Conservation (phyloP, 306 rosid genomes). For the Malus asiatica region DNA sequence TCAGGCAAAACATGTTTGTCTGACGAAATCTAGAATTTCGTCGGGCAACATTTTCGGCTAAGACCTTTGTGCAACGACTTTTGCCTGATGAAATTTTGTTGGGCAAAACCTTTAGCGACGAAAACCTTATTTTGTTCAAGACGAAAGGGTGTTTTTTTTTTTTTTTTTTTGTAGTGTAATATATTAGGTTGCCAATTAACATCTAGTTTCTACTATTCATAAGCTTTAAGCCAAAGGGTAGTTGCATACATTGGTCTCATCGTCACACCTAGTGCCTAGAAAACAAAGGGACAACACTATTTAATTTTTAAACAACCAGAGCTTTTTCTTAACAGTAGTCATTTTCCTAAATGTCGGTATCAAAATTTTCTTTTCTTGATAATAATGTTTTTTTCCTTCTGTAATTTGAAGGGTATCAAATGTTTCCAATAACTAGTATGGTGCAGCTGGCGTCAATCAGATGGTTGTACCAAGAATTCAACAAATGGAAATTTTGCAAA, state of each 20-base stretch:
- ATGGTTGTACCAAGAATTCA: slow-evolving; percentile 27
- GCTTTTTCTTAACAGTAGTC: slow-evolving; percentile 30
- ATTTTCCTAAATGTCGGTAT: slow-evolving; percentile 34
- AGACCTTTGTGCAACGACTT: too few relatives aligned
- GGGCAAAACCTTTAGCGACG: too few relatives aligned
- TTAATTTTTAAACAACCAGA: background rate
- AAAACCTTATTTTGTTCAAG: too few relatives aligned
- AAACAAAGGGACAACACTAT: background rate
- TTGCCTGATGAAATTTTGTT: too few relatives aligned
- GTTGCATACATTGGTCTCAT: background rate
- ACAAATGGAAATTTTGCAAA: slow-evolving; percentile 41
- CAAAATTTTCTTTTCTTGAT: background rate
- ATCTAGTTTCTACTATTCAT: background rate
- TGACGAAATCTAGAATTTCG: too few relatives aligned
- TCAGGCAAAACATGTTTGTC: too few relatives aligned
- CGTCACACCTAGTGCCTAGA: background rate
- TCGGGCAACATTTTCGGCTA: too few relatives aligned
- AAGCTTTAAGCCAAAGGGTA: background rate
- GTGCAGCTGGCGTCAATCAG: slow-evolving; percentile 57
- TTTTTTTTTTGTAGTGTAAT: too few relatives aligned
- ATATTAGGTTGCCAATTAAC: background rate
- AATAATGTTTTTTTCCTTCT: background rate
- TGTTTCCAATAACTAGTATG: slow-evolving; percentile 34
- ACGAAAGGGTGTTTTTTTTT: too few relatives aligned
- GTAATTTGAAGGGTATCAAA: slow-evolving; percentile 24